These are phyloP conservation scores for Turnera subulata DNA, from an alignment of 345 rosid species.

Conservation along the genomic window DNA sequence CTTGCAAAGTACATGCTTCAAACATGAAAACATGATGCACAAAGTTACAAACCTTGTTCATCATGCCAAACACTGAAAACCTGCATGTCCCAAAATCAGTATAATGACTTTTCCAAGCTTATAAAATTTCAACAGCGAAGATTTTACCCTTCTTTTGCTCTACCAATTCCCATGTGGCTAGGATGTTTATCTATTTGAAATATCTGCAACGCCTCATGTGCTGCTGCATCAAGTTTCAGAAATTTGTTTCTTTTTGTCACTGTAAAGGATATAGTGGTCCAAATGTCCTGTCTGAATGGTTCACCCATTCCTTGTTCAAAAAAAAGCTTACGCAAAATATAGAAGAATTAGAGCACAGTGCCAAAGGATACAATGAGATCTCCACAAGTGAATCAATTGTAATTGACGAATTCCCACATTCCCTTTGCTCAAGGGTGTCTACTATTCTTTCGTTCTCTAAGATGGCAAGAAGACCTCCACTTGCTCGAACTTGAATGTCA, in stretches of 20 bases:
- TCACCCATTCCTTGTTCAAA: neutral
- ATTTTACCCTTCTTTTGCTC: slow-evolving; percentile 96
- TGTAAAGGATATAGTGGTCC: slow-evolving; percentile 39
- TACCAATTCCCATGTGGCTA: slow-evolving; percentile 98
- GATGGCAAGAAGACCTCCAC: slow-evolving; percentile 95
- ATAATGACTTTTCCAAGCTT: slow-evolving; percentile 19
- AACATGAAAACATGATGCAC: slow-evolving; percentile 16
- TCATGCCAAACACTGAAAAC: slow-evolving; percentile 95
- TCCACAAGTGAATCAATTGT: slow-evolving; percentile 70
- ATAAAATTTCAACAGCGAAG: slow-evolving; percentile 6
- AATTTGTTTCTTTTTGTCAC: slow-evolving; percentile 55
- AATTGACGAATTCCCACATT: slow-evolving; percentile 71
- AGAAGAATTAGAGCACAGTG: neutral
- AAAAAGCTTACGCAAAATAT: neutral
- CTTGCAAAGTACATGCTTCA: slow-evolving; percentile 17
- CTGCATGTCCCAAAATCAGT: slow-evolving; percentile 44
- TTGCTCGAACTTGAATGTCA: slow-evolving; percentile 84
- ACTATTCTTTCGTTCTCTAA: slow-evolving; percentile 90
- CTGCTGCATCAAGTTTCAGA: slow-evolving; percentile 89
- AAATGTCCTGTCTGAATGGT: slow-evolving; percentile 1
- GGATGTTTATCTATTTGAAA: slow-evolving; percentile 96
- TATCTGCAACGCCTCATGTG: slow-evolving; percentile 91
- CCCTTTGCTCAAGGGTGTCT: slow-evolving; percentile 75
- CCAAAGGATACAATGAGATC: slow-evolving; percentile 71
- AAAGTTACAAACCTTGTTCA: slow-evolving; percentile 75